Evolutionary conservation across 192 early-diverging fungal genomes (phyloP).

Genomic region (Coemansia sp.): DNA sequence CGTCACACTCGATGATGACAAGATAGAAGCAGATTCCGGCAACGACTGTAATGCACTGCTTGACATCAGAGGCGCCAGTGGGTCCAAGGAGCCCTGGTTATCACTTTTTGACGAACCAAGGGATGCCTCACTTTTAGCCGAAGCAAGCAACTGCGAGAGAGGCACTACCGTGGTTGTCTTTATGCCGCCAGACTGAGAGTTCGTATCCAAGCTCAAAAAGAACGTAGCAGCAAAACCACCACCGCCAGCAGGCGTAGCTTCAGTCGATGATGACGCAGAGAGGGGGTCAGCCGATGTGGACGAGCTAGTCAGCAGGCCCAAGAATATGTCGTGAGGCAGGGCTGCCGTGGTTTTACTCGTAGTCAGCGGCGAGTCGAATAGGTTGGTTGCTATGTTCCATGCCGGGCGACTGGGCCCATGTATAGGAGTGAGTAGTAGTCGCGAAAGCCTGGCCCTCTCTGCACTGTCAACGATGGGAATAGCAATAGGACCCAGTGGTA

Average conservation of each 20-base stretch:
- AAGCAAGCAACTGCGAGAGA: constrained; percentile 35
- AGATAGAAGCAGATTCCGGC: background rate
- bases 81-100: background rate
- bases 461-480: constrained; percentile 35
- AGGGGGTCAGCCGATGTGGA: background rate
- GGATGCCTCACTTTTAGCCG: constrained; percentile 5
- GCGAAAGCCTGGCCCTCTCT: background rate
- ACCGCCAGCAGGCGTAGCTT: background rate
- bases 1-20: background rate
- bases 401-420: constrained; percentile 6
- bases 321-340: background rate
- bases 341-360: background rate
- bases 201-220: constrained; percentile 37
- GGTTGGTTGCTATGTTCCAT: constrained; percentile 7
- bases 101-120: background rate
- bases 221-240: constrained; percentile 47
- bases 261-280: background rate
- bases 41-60: background rate
- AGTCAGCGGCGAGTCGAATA: constrained; percentile 22
- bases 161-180: constrained; percentile 35
- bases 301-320: too few species aligned
- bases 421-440: background rate
- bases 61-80: background rate
- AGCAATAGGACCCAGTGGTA: constrained; percentile 20
- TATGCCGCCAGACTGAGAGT: background rate